A percentile compares a stretch with the other conserved stretches of the same genome.
These are phyloP conservation scores for Diaporthe longicolla DNA, from an alignment of 2,329 filamentous ascomycete species.

Conservation along the genomic window DNA sequence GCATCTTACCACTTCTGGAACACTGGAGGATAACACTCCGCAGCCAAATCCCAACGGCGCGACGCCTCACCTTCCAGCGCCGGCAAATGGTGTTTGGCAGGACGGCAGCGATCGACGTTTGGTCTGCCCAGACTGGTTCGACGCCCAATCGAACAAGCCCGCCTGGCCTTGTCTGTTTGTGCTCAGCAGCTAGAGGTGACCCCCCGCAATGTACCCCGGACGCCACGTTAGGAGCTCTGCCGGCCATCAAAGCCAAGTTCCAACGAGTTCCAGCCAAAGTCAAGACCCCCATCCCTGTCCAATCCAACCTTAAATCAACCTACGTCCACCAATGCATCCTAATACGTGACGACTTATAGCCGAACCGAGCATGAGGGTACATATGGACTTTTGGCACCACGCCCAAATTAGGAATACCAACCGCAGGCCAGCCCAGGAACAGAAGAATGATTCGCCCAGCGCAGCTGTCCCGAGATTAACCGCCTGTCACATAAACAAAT, in stretches of 20 bases:
- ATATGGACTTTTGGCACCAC: conserved; percentile 1
- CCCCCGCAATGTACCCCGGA: conserved; percentile 30
- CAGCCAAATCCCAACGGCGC: conserved; percentile 17
- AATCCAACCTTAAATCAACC: conserved; percentile 28
- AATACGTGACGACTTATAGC: neutral
- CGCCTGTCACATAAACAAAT: conserved; percentile 8
- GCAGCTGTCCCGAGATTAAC: conserved; percentile 14
- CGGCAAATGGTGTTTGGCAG: conserved; percentile 18
- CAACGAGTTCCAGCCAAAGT: conserved; percentile 12
- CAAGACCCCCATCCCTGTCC: conserved; percentile 10
- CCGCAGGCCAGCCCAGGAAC: conserved; percentile 21
- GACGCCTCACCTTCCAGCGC: conserved; percentile 22
- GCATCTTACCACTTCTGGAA: conserved; percentile 19
- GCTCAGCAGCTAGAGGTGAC: neutral
- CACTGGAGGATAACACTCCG: conserved; percentile 29
- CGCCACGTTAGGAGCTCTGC: conserved; percentile 29
- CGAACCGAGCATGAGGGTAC: neutral
- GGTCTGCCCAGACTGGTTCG: neutral
- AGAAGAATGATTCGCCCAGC: conserved; percentile 3
- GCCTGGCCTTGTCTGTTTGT: neutral
- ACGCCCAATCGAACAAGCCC: neutral
- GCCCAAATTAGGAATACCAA: conserved; percentile 1
- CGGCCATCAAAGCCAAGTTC: conserved; percentile 5
- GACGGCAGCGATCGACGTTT: conserved; percentile 10
- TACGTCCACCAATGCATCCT: conserved; percentile 7